Percentiles rank a stretch among this genome's conserved stretches.
phyloP scores from a whole-genome alignment of 1,139 yeast genomes.

The Pichia sp. region DNA sequence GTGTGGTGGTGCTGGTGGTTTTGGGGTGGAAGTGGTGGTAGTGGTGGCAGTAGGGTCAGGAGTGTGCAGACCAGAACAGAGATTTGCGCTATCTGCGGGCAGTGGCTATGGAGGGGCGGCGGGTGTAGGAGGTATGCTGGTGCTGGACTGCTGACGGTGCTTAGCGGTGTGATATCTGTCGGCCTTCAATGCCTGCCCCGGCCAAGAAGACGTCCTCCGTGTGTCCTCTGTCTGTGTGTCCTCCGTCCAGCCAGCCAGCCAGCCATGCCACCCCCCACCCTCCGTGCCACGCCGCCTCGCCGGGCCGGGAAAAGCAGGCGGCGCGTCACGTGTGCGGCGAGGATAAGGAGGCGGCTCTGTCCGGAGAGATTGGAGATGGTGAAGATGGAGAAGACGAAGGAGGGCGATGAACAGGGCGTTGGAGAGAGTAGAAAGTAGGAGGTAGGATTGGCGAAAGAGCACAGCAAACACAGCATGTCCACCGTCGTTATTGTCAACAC shows the following conservation, averaged over 20 bases:
- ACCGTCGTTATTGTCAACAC: conserved; percentile 12
- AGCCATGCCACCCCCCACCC: background rate
- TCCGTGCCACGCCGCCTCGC: background rate
- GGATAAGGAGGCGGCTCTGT: background rate
- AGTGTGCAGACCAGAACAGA: background rate
- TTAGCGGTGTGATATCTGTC: too few relatives aligned
- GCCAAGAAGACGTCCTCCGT: too few relatives aligned
- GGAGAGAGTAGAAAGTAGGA: too few relatives aligned
- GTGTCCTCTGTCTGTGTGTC: too few relatives aligned
- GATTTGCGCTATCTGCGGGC: too few relatives aligned
- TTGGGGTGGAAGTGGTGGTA: background rate
- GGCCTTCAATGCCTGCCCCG: too few relatives aligned
- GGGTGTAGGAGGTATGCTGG: too few relatives aligned
- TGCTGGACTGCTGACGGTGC: too few relatives aligned
- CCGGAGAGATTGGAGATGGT: background rate
- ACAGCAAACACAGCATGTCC: background rate
- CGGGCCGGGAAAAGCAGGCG: background rate
- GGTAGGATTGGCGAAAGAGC: too few relatives aligned
- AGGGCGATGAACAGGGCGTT: too few relatives aligned
- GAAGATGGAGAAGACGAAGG: background rate
- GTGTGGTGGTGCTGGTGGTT: background rate
- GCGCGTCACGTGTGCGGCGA: background rate
- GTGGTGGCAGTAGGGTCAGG: background rate
- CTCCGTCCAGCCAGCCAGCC: too few relatives aligned
- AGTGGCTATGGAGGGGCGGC: too few relatives aligned